Percentiles rank a stretch among this genome's conserved stretches.
phyloP scores from a whole-genome alignment of 805 yeast species.

The Teunomyces lycoperdinae region DNA sequence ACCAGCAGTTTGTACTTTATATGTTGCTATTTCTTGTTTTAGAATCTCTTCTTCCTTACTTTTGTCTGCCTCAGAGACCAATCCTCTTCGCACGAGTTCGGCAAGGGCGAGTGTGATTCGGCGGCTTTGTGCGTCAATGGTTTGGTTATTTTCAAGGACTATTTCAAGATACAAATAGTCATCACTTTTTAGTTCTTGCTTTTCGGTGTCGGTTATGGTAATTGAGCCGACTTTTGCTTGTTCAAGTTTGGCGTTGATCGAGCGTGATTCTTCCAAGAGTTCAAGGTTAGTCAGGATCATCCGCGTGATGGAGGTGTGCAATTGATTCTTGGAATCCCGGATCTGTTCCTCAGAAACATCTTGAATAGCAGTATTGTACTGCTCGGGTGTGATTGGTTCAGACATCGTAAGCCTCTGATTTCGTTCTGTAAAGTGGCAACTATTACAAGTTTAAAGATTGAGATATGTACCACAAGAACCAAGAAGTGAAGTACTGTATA shows the following conservation, averaged over 20 bases:
- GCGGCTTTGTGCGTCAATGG: background rate
- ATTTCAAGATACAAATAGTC: background rate
- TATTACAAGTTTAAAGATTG: too few species aligned
- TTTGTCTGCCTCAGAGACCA: background rate
- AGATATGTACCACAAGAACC: too few species aligned
- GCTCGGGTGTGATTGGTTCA: background rate
- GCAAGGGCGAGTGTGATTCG: background rate
- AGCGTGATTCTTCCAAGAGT: background rate
- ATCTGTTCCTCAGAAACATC: background rate
- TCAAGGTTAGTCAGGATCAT: conserved; percentile 2
- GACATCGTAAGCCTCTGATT: background rate
- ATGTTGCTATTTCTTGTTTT: background rate
- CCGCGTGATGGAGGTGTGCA: background rate
- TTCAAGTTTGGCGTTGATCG: background rate
- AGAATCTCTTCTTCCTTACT: background rate
- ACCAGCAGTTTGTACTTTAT: background rate
- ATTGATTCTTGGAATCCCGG: background rate
- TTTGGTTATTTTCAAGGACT: background rate
- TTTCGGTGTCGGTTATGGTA: background rate
- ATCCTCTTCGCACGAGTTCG: conserved; percentile 1
- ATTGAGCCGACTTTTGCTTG: background rate
- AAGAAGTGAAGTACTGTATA: too few species aligned
- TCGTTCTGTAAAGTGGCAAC: background rate
- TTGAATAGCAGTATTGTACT: background rate
- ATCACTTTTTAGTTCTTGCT: background rate